Percentiles rank a stretch among this genome's conserved stretches.
Conservation (phyloP, 495 filamentous ascomycete species). For the Daldinia caldariorum region DNA sequence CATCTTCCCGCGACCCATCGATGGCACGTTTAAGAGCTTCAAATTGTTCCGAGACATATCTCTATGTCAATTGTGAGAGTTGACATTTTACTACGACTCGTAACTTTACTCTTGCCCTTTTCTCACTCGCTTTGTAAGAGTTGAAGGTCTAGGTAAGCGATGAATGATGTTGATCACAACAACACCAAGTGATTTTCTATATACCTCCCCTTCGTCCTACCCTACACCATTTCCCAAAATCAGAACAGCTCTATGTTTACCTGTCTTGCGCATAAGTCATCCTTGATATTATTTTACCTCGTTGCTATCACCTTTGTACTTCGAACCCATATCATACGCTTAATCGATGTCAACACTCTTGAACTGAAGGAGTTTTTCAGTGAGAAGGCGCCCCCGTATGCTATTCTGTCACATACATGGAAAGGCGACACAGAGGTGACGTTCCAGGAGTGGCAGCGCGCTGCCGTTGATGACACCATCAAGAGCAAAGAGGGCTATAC, state of each 20-base stretch:
- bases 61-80: neutral
- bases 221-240: neutral
- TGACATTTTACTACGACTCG: neutral
- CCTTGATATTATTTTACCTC: neutral
- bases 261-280: neutral
- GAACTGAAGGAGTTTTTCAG: slow-evolving; percentile 51
- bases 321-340: slow-evolving; percentile 48
- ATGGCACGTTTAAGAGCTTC: neutral
- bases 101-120: slow-evolving; percentile 9
- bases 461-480: slow-evolving; percentile 12
- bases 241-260: too few relatives aligned
- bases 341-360: slow-evolving; percentile 55
- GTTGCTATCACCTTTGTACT: neutral
- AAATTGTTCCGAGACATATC: slow-evolving; percentile 9
- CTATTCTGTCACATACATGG: slow-evolving; percentile 61
- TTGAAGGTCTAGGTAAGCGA: slow-evolving; percentile 1
- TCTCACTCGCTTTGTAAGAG: neutral
- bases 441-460: slow-evolving; percentile 48
- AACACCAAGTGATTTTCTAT: neutral
- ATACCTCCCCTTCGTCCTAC: neutral
- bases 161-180: neutral
- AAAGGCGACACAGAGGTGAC: slow-evolving; percentile 52
- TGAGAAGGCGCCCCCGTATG: slow-evolving; percentile 48
- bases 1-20: too few relatives aligned
- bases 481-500: slow-evolving; percentile 32